These are phyloP conservation scores for Hyaloperonospora brassicae DNA, from an alignment of 352 stramenopile genomes.

Conservation along the genomic window DNA sequence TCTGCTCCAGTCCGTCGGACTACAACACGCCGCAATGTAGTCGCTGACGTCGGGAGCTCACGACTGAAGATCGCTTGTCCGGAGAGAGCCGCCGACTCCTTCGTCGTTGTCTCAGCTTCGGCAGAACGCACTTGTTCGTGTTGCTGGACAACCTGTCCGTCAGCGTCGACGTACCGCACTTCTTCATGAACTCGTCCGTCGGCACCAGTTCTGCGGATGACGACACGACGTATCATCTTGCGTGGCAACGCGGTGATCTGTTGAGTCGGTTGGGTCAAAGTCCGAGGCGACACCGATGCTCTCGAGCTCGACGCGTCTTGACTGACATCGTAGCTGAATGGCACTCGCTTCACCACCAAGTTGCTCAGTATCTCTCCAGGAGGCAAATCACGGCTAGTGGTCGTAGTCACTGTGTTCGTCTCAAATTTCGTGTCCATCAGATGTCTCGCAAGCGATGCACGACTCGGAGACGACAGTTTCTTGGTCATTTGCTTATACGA, in stretches of 20 bases:
- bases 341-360: conserved; percentile 22
- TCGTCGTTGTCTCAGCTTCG: conserved; percentile 1
- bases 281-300: conserved; percentile 7
- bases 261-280: conserved; percentile 11
- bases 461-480: conserved; percentile 28
- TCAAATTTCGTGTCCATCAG: conserved; percentile 12
- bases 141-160: conserved; percentile 12
- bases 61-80: conserved; percentile 5
- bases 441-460: conserved; percentile 18
- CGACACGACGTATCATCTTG: background rate
- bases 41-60: conserved; percentile 5
- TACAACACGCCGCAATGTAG: conserved; percentile 19
- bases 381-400: conserved; percentile 1
- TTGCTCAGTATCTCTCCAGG: conserved; percentile 9
- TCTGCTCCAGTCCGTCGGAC: conserved; percentile 14
- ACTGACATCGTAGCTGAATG: background rate
- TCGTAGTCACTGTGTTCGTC: conserved; percentile 5
- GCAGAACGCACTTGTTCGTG: conserved; percentile 10
- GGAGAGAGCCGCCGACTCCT: background rate
- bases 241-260: conserved; percentile 18
- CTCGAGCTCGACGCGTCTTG: conserved; percentile 1
- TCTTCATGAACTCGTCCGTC: conserved; percentile 5
- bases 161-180: conserved; percentile 17
- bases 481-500: conserved; percentile 25
- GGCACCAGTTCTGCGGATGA: too few relatives aligned